Evolutionary conservation across 1,139 yeast genomes (phyloP), one percentile per base, ranked within the genome.

Genomic region (Suhomyces maxii): DNA sequence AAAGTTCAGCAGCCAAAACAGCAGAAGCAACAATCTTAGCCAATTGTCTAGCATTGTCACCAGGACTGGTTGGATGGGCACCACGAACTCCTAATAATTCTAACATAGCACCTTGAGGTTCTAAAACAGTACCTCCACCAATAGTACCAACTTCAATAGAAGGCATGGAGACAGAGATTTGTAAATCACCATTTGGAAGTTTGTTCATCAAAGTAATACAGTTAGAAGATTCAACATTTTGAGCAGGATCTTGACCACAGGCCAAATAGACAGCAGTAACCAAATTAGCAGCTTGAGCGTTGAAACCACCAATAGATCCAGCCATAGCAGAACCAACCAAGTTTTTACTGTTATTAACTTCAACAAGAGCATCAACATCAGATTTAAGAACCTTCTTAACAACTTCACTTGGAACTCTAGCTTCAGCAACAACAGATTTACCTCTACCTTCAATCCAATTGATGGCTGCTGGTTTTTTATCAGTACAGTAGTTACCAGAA

Each of bases 361-460:
- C 95, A 36, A 91, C 97, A 52, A 93, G 76, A 0, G 97, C 96
- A 60, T 86, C 89, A 44, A 93, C 98, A 57, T 88, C 95, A 39
- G 96, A 86, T 68, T 93, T 93, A 58, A 93, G 77, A 31, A 93
- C 97, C 53, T 82, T 83, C 48, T 73, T 69, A 45, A 95, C 97
- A 52, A 86, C 83, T 37, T 83, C 86, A 32, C 81, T 84, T 8
- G 99, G 97, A 52, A 95, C 80, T 48, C 84, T 78, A 8, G 98
- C 97, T 64, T 91, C 97, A n/a, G 99, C 99, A 52, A 93, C 98
- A 58, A 93, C 89, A 60, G 96, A 85, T 70, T 93, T 93, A 63
- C 99, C 99, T 72, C 99, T 86, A 44, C 99, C 99, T 69, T 95
- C 98, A 59, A 93, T 90, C 99, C 99, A 93, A 71, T 93, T 93